A percentile compares a stretch with the other conserved stretches of the same genome.
phyloP scores from a whole-genome alignment of 169 alveolate species.

The Plasmodium adleri region DNA sequence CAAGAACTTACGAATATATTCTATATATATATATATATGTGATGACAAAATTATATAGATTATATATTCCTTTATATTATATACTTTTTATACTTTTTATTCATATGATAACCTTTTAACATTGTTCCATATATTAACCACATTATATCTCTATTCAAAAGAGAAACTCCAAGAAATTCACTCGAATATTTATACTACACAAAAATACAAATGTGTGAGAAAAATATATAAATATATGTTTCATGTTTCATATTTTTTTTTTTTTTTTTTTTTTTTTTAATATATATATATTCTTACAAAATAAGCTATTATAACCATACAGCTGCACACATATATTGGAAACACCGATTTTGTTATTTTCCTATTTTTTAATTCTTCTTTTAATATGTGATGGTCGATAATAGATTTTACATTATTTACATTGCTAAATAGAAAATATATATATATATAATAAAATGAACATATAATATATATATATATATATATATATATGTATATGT shows the following conservation, averaged over 20 bases:
- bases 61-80: background rate
- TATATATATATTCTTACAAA: conserved; percentile 33
- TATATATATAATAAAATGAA: conserved; percentile 7
- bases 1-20: background rate
- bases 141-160: conserved; percentile 55
- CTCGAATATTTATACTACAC: conserved; percentile 66
- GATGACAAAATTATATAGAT: background rate
- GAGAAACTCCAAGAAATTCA: conserved; percentile 49
- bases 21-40: background rate
- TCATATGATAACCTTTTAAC: conserved; percentile 55
- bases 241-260: background rate
- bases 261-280: background rate
- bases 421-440: conserved; percentile 14
- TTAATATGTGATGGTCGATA: conserved; percentile 74
- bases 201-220: background rate
- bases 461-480: conserved; percentile 9
- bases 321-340: conserved; percentile 73
- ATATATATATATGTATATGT: conserved; percentile 5
- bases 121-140: conserved; percentile 76
- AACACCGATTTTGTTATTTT: conserved; percentile 68
- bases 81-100: conserved; percentile 3
- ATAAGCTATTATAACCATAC: conserved; percentile 77
- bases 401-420: conserved; percentile 59
- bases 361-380: conserved; percentile 22
- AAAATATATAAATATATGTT: background rate